Conservation (phyloP, 2,329 filamentous ascomycete species). For the Epichloe glyceriae region DNA sequence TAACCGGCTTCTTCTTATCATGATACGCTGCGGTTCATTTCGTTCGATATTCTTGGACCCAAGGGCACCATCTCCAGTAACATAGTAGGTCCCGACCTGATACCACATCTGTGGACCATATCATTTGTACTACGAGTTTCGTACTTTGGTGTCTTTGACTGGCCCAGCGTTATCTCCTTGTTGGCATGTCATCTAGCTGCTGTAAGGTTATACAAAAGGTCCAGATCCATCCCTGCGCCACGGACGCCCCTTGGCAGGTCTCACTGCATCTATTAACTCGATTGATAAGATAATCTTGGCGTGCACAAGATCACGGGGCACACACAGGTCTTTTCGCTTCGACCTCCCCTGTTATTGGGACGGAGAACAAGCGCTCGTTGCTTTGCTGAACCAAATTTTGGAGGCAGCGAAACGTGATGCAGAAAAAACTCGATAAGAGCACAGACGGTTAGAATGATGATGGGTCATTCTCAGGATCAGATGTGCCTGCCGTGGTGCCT, state of each 20-base stretch:
- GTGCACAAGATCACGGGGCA: background rate
- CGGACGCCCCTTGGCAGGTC: background rate
- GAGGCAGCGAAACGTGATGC: too few species aligned
- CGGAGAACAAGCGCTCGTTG: too few species aligned
- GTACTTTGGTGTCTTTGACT: background rate
- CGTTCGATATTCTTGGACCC: too few species aligned
- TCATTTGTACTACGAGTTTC: background rate
- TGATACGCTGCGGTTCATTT: too few species aligned
- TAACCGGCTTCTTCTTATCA: too few species aligned
- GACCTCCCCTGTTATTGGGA: background rate
- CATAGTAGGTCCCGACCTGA: too few species aligned
- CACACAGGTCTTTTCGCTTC: background rate
- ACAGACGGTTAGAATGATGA: background rate
- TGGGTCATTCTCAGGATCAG: too few species aligned
- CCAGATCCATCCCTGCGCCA: conserved; percentile 2
- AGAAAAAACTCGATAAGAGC: background rate
- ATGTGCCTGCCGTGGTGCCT: background rate
- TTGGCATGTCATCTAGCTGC: background rate
- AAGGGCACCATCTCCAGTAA: too few species aligned
- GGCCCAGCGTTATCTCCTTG: background rate
- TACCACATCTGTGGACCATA: background rate
- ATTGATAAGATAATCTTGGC: conserved; percentile 8
- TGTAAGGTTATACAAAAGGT: background rate
- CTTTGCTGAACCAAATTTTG: too few species aligned
- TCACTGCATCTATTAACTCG: background rate